Percentiles rank a stretch among this genome's conserved stretches.
phyloP scores from a whole-genome alignment of 2,329 filamentous ascomycete species.

The Colletotrichum gigasporum region DNA sequence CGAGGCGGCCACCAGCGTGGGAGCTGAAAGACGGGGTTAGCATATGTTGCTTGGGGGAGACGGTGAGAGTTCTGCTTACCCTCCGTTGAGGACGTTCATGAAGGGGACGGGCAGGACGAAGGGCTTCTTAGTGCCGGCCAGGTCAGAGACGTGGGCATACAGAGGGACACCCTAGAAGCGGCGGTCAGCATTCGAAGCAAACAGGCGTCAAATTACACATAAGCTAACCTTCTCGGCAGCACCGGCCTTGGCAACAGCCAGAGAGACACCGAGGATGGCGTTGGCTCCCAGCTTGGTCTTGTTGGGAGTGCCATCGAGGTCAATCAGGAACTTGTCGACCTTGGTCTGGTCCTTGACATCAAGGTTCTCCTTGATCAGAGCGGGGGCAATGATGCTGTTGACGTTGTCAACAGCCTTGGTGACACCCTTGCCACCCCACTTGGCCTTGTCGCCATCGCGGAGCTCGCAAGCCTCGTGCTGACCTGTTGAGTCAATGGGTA shows the following conservation, averaged over 20 bases:
- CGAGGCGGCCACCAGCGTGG: constrained; percentile 94
- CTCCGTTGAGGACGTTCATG: constrained; percentile 92
- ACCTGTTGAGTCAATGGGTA: constrained; percentile 57
- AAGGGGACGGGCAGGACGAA: constrained; percentile 91
- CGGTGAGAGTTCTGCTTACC: constrained; percentile 46
- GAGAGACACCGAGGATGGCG: constrained; percentile 84
- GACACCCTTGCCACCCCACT: constrained; percentile 90
- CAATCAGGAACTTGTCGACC: constrained; percentile 85
- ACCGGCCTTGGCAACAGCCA: constrained; percentile 88
- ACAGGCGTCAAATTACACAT: neutral
- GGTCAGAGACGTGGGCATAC: constrained; percentile 87
- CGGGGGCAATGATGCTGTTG: constrained; percentile 82
- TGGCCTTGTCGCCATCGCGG: constrained; percentile 87
- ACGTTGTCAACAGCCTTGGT: constrained; percentile 87
- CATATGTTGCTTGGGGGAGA: neutral
- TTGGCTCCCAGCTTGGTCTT: constrained; percentile 91
- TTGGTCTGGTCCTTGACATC: constrained; percentile 89
- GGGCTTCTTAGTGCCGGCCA: constrained; percentile 90
- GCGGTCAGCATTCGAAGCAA: constrained; percentile 3
- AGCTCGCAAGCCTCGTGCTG: constrained; percentile 93
- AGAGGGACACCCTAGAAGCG: constrained; percentile 75
- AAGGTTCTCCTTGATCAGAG: constrained; percentile 82
- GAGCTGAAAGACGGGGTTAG: constrained; percentile 61
- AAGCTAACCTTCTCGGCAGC: constrained; percentile 79
- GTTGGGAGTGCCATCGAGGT: constrained; percentile 85